A percentile compares a stretch with the other conserved stretches of the same genome.
Conservation (phyloP, 2,329 filamentous ascomycete genomes). For the Talaromyces amestolkiae region DNA sequence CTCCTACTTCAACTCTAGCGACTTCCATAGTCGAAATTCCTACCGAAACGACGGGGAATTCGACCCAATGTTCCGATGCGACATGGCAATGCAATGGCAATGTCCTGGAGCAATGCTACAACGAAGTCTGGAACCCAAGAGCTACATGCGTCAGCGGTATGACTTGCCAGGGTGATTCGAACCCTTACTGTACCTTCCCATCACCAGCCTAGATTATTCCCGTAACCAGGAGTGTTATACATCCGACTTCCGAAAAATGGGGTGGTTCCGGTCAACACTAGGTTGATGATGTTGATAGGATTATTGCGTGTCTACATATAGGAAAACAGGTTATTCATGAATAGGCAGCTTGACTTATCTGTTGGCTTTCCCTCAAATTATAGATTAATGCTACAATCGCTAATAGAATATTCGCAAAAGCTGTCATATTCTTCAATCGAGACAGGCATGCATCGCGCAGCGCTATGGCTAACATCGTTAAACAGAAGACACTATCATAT, state of each 20-base stretch:
- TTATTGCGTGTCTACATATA: neutral
- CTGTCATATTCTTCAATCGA: no score
- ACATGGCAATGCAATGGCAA: conserved; percentile 15
- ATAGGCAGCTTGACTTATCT: neutral
- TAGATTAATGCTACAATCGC: neutral
- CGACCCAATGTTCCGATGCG: conserved; percentile 7
- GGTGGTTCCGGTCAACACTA: neutral
- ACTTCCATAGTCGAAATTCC: conserved; percentile 3
- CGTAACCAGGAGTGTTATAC: neutral
- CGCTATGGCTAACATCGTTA: neutral
- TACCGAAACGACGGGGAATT: neutral
- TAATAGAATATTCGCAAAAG: no score
- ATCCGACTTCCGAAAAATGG: neutral
- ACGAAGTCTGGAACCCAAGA: conserved; percentile 11
- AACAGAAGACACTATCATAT: neutral
- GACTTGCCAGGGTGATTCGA: conserved; percentile 15
- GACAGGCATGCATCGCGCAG: neutral
- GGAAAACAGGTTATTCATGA: neutral
- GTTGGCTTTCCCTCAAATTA: neutral
- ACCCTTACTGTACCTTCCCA: conserved; percentile 11
- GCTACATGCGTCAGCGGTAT: conserved; percentile 8
- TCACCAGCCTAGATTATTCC: neutral
- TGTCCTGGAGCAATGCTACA: conserved; percentile 13
- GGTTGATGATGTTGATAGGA: neutral
- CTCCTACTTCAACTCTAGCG: conserved; percentile 11